Percentiles rank a stretch among this genome's conserved stretches.
Evolutionary conservation across 2,329 filamentous ascomycete species (phyloP).

Genomic region (Fusarium kyushuense): DNA sequence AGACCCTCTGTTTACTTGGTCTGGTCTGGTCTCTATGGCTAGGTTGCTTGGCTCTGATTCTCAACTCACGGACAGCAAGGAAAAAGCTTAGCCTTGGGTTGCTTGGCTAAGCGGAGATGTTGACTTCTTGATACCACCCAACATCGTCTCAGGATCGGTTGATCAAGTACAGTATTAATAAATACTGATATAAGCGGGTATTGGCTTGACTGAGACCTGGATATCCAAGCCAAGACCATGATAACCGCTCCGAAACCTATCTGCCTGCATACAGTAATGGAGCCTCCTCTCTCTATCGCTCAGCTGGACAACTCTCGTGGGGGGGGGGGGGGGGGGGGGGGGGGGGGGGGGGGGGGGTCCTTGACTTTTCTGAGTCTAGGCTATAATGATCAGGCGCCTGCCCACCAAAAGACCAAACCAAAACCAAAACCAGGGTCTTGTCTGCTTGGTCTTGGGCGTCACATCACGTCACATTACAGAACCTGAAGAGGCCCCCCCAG

Average conservation of each 20-base stretch:
- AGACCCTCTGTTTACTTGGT: background rate
- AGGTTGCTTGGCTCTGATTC: background rate
- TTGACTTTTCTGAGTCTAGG: background rate
- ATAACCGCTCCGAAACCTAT: constrained; percentile 1
- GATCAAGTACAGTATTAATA: background rate
- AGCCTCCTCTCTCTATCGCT: background rate
- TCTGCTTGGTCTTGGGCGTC: constrained; percentile 16
- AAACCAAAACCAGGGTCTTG: constrained; percentile 25
- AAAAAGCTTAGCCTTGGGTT: constrained; percentile 5
- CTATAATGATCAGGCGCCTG: constrained; percentile 39
- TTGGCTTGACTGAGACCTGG: background rate
- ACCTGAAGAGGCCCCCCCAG: constrained; percentile 1
- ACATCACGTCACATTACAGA: constrained; percentile 35
- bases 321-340: too few relatives aligned
- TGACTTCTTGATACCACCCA: constrained; percentile 4
- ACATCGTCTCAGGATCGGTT: constrained; percentile 36
- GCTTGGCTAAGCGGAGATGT: constrained; percentile 6
- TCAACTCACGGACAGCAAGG: background rate
- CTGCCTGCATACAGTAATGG: background rate
- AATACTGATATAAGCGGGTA: background rate
- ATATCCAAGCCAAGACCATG: constrained; percentile 4
- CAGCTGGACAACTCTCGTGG: constrained; percentile 32
- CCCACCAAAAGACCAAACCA: constrained; percentile 13
- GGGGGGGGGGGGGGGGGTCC: too few relatives aligned
- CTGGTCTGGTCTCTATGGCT: background rate